Conservation (phyloP, 768 basidiomycete genomes). For the Trichaptum fuscoviolaceum region DNA sequence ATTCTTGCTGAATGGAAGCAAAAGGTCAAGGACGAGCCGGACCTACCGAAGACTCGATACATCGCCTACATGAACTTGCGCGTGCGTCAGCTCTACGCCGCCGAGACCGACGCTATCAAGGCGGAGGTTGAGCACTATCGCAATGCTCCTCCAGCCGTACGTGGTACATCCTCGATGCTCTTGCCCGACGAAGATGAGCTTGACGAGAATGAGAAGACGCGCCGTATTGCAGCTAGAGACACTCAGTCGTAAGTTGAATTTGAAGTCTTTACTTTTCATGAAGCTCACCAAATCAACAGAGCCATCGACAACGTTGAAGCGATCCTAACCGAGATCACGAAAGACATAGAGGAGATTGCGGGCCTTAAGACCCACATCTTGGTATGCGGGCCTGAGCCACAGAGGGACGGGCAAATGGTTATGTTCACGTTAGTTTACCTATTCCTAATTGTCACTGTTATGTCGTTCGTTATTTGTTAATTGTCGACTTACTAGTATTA, state of each 20-base stretch:
- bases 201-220: neutral
- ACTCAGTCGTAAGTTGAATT: neutral
- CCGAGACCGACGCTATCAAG: neutral
- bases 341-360: neutral
- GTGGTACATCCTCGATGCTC: neutral
- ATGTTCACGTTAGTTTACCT: neutral
- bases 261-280: neutral
- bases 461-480: neutral
- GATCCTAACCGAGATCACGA: neutral
- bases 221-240: neutral
- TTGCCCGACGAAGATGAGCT: neutral
- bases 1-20: neutral
- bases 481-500: neutral
- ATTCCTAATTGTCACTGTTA: neutral
- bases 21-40: neutral
- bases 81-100: neutral
- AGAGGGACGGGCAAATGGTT: neutral
- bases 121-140: slow-evolving; percentile 75
- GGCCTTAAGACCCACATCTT: neutral
- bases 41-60: neutral
- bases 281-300: neutral
- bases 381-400: neutral
- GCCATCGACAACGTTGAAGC: neutral
- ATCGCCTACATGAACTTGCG: neutral
- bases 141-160: neutral